phyloP scores from a whole-genome alignment of 2,329 filamentous ascomycete species.

The Fusarium clavum region DNA sequence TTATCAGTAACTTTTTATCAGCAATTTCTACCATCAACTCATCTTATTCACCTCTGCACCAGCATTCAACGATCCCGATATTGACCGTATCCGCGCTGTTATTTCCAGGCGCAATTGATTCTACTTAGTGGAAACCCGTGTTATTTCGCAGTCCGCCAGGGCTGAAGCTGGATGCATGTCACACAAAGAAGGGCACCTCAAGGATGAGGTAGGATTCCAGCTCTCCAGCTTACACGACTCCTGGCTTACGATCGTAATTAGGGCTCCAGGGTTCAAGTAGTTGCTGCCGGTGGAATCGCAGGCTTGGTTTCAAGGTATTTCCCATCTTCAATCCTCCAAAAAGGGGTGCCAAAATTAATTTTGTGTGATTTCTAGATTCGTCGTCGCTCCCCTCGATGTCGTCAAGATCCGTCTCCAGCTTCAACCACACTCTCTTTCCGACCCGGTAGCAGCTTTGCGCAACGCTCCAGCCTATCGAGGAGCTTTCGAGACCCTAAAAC shows the following conservation, averaged over 20 bases:
- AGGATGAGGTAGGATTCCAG: conserved; percentile 64
- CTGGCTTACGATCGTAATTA: conserved; percentile 44
- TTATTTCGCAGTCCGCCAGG: conserved; percentile 27
- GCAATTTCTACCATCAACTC: conserved; percentile 25
- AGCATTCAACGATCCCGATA: conserved; percentile 25
- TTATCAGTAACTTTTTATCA: conserved; percentile 20
- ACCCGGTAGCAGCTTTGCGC: conserved; percentile 72
- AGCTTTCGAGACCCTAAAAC: conserved; percentile 77
- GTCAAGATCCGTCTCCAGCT: conserved; percentile 98
- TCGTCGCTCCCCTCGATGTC: conserved; percentile 94
- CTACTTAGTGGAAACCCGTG: conserved; percentile 38
- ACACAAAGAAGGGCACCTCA: conserved; percentile 59
- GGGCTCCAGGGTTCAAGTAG: conserved; percentile 68
- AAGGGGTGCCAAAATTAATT: conserved; percentile 26
- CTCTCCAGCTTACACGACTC: neutral
- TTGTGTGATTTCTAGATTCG: conserved; percentile 69
- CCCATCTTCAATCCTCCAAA: neutral
- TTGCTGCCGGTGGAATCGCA: conserved; percentile 70
- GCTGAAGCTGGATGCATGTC: conserved; percentile 52
- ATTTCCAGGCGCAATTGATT: neutral
- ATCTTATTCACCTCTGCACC: conserved; percentile 54
- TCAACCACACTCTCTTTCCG: conserved; percentile 85
- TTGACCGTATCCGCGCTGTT: neutral
- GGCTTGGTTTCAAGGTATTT: conserved; percentile 86
- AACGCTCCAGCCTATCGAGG: conserved; percentile 73